Conservation (phyloP, 2,329 filamentous ascomycete species). For the Aspergillus sp. region DNA sequence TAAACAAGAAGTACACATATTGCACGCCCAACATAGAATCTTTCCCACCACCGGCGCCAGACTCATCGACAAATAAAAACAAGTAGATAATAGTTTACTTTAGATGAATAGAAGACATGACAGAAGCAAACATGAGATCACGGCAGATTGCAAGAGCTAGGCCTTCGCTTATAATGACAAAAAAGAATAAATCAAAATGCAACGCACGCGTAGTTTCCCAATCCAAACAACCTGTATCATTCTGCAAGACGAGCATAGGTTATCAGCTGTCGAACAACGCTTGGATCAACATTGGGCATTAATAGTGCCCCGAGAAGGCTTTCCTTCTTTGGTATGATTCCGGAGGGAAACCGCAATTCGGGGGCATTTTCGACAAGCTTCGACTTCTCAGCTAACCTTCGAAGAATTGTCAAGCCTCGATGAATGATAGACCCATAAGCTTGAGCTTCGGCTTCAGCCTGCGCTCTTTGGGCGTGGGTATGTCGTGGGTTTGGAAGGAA, state of each 20-base stretch:
- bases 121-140: constrained; percentile 11
- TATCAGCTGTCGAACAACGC: constrained; percentile 63
- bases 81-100: constrained; percentile 3
- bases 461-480: constrained; percentile 25
- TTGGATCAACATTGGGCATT: constrained; percentile 60
- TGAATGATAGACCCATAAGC: constrained; percentile 55
- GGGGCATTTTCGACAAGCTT: constrained; percentile 50
- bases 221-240: constrained; percentile 16
- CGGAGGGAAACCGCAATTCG: constrained; percentile 50
- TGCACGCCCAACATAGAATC: constrained; percentile 14
- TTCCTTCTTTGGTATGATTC: constrained; percentile 62
- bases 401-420: constrained; percentile 64
- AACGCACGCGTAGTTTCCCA: neutral
- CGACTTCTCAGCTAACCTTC: constrained; percentile 63
- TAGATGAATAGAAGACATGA: constrained; percentile 16
- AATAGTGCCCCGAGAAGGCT: constrained; percentile 63
- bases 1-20: constrained; percentile 14
- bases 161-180: constrained; percentile 8
- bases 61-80: constrained; percentile 7
- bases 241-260: constrained; percentile 55
- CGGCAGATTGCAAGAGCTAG: constrained; percentile 9
- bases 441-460: constrained; percentile 38
- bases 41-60: constrained; percentile 18
- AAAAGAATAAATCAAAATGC: constrained; percentile 5
- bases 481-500: constrained; percentile 25